Conservation (phyloP, 202 grass and related monocot genomes). For the Eragrostis tef region DNA sequence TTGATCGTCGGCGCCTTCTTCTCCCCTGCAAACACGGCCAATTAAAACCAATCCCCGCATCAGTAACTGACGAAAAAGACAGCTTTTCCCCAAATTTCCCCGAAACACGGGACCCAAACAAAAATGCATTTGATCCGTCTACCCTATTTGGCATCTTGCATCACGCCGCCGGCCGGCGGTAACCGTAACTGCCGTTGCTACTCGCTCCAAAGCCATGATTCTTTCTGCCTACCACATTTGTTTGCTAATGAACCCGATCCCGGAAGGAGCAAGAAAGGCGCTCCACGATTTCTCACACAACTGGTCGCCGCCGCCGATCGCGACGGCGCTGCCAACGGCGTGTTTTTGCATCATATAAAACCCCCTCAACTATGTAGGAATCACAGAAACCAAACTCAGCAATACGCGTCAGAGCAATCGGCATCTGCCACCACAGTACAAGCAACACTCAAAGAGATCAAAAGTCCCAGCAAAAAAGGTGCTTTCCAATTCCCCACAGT, state of each 20-base stretch:
- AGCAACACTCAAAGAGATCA: neutral
- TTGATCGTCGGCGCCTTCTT: constrained; percentile 81
- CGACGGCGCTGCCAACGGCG: neutral
- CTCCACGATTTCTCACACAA: neutral
- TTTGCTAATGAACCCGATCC: too few relatives aligned
- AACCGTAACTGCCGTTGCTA: neutral
- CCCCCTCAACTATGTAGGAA: neutral
- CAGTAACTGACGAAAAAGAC: neutral
- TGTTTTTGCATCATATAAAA: neutral
- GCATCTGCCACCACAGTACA: neutral
- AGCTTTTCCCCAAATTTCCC: neutral
- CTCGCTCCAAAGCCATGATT: neutral
- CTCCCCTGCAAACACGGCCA: constrained; percentile 54
- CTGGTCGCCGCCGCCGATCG: constrained; percentile 2
- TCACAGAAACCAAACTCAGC: neutral
- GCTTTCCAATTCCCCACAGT: neutral
- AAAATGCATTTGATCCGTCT: neutral
- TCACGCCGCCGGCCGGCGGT: constrained; percentile 1
- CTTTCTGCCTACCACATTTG: neutral
- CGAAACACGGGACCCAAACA: neutral
- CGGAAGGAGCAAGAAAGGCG: neutral
- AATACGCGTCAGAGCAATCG: neutral
- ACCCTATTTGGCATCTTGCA: neutral
- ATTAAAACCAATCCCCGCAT: constrained; percentile 30
- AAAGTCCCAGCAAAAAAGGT: neutral